Evolutionary conservation across 352 stramenopile species (phyloP), one percentile per base, ranked within the genome.

Genomic region (Globisporangium okanoganense): DNA sequence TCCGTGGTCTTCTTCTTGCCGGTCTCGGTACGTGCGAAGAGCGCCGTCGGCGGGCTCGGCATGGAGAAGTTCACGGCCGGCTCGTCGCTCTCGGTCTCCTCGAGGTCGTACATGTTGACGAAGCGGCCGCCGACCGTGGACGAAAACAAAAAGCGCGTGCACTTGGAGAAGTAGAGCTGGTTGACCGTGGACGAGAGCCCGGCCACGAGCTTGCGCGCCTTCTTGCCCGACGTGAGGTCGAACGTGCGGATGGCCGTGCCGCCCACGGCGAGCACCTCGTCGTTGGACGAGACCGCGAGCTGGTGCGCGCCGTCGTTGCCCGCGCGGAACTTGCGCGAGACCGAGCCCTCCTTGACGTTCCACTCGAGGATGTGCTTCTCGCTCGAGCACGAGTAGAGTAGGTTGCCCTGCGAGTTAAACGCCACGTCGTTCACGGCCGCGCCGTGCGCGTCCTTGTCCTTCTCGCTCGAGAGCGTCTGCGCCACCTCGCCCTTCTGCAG

Each of bases 311-410:
- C 85, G 7, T 80, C 77, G 22, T 69, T 73, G 12, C 68, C 73
- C 22, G 47, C 49, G 60, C 82, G 82, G 69, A 95, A 90, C 62
- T 82, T 87, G 56, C 83, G 83, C 64, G 71, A 62, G 13, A 93
- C 70, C 7, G 65, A 43, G 49, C 62, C 79, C 44, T 73, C 78
- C 58, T 70, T 64, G 29, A 95, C 66, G 59, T 74, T 88, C 83
- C 83, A 95, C 62, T 95, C 83, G 14, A 90, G 69, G 55, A 91
- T 78, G 63, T 92, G 64, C 71, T 91, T 90, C 56, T 93, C 85
- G 51, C 66, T 78, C 9, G 83, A 75, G 62, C 75, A 80, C 40
- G 78, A 77, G 69, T 88, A 95, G 14, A 95, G 67, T 45, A 86
- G 48, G 29, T 63, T 84, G 50, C 83, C 82, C 55, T 87, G 76